Conservation (phyloP, 148 eudicot genomes). For the Silene latifolia region DNA sequence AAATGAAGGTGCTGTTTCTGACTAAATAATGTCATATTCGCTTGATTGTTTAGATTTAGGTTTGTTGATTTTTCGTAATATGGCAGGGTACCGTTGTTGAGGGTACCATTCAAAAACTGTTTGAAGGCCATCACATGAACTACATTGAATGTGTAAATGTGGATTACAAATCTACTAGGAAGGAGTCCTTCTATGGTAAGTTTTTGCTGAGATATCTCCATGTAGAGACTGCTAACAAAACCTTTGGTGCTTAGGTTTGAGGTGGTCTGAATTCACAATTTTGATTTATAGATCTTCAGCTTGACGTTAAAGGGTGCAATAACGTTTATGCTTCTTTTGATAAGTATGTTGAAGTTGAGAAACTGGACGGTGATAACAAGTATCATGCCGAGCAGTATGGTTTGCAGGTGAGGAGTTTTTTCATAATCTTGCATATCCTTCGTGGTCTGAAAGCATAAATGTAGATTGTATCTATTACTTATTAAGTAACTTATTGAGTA, state of each 20-base stretch:
- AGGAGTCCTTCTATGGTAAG: constrained; percentile 90
- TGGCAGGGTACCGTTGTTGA: constrained; percentile 92
- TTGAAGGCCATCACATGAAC: constrained; percentile 99
- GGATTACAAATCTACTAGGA: constrained; percentile 89
- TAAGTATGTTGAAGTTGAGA: constrained; percentile 94
- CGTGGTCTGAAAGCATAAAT: too few relatives aligned
- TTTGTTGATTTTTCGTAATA: too few relatives aligned
- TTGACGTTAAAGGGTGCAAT: constrained; percentile 93
- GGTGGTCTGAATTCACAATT: constrained; percentile 11
- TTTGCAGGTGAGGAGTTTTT: constrained; percentile 57
- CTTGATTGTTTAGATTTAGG: too few relatives aligned
- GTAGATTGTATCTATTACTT: too few relatives aligned
- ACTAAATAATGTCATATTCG: not conserved
- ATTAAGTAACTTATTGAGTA: too few relatives aligned
- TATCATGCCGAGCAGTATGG: constrained; percentile 88
- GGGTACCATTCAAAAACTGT: constrained; percentile 84
- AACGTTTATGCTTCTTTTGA: constrained; percentile 97
- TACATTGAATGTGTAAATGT: constrained; percentile 91
- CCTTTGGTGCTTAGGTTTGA: not conserved
- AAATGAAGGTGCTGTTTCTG: constrained; percentile 67
- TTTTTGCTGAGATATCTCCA: constrained; percentile 2
- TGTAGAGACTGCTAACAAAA: too few relatives aligned
- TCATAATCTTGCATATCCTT: too few relatives aligned
- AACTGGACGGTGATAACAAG: constrained; percentile 87
- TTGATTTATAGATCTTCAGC: constrained; percentile 72